phyloP scores from a whole-genome alignment of 257 asterid species.

The Solanum neorickii region DNA sequence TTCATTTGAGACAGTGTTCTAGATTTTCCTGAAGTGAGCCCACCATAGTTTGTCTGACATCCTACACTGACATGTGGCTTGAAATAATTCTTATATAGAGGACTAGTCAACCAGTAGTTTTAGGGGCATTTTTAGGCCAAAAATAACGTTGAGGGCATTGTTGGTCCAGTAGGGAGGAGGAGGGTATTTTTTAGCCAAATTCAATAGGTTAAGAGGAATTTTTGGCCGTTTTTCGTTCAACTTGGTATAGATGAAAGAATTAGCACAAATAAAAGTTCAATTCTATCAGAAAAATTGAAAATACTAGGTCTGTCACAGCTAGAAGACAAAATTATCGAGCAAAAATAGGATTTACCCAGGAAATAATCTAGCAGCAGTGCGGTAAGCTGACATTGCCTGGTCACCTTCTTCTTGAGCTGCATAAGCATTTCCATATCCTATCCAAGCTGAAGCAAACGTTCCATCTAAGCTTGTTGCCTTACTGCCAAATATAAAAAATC shows the following conservation, averaged over 20 bases:
- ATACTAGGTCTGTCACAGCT: neutral
- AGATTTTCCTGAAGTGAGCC: neutral
- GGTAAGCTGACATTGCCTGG: constrained; percentile 97
- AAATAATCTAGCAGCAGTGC: constrained; percentile 97
- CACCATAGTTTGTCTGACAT: neutral
- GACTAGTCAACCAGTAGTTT: neutral
- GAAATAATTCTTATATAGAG: neutral
- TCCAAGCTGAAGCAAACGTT: constrained; percentile 95
- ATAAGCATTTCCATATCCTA: constrained; percentile 90
- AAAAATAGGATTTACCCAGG: constrained; percentile 56
- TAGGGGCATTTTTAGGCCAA: neutral
- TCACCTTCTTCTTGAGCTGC: constrained; percentile 98
- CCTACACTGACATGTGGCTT: neutral
- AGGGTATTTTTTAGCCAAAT: neutral
- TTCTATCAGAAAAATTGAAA: neutral
- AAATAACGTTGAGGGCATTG: neutral
- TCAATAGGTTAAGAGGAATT: neutral
- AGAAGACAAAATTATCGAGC: neutral
- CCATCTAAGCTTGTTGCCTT: constrained; percentile 96
- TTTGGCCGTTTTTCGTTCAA: neutral
- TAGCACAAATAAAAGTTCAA: neutral
- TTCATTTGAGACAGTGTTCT: neutral
- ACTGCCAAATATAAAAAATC: constrained; percentile 33
- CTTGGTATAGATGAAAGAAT: neutral
- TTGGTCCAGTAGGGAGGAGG: neutral